A percentile compares a stretch with the other conserved stretches of the same genome.
Evolutionary conservation across 306 rosid species (phyloP).

Genomic region (Psophocarpus tetragonolobus): DNA sequence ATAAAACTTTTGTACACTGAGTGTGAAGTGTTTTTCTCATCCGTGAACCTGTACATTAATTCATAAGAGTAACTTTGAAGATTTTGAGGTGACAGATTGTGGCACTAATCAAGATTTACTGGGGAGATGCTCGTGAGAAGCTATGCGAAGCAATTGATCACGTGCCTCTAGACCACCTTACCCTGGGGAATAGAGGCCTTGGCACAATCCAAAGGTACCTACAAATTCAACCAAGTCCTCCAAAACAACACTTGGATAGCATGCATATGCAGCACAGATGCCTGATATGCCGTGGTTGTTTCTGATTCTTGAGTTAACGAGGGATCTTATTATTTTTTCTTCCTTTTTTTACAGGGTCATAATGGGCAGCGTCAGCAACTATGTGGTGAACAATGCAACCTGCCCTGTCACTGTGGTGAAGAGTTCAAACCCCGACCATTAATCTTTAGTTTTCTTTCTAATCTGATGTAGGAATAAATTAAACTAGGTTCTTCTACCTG

Average conservation of each 20-base stretch:
- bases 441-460: not conserved
- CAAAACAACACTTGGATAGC: too few species aligned
- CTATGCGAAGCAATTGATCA: slow-evolving; percentile 48
- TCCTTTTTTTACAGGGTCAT: slow-evolving; percentile 53
- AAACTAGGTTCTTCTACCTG: slow-evolving; percentile 6
- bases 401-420: slow-evolving; percentile 90
- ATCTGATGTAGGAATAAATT: not conserved
- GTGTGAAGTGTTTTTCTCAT: too few species aligned
- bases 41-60: too few species aligned
- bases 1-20: too few species aligned
- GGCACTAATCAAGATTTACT: slow-evolving; percentile 62
- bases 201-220: slow-evolving; percentile 65
- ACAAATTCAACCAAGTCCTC: not conserved
- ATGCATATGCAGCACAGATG: too few species aligned
- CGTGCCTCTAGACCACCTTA: slow-evolving; percentile 55
- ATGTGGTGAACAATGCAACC: slow-evolving; percentile 63
- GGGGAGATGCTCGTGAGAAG: slow-evolving; percentile 58
- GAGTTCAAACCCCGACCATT: slow-evolving; percentile 9
- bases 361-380: slow-evolving; percentile 90
- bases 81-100: slow-evolving; percentile 47
- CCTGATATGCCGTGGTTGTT: too few species aligned
- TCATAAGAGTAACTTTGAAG: not conserved
- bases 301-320: not conserved
- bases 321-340: not conserved
- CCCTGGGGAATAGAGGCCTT: slow-evolving; percentile 87